Conservation (phyloP, 139 green algal genomes). For the Picochlorum sp. region DNA sequence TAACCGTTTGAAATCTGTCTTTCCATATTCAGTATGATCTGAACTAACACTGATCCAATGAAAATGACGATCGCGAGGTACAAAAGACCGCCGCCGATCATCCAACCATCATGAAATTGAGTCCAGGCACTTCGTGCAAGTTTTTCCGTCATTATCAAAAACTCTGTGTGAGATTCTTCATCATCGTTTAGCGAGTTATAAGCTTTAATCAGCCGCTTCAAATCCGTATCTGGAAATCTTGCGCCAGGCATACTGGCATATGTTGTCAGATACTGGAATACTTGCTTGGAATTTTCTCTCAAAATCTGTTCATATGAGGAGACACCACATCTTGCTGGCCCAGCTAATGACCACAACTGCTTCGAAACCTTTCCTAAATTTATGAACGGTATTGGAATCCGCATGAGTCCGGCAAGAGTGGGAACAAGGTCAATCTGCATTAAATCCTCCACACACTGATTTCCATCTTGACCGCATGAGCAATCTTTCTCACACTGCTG, state of each 20-base stretch:
- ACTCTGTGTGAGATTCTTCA: neutral
- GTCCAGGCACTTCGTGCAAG: slow-evolving; percentile 66
- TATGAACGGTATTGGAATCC: slow-evolving; percentile 72
- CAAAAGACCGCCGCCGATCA: slow-evolving; percentile 44
- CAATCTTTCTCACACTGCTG: slow-evolving; percentile 16
- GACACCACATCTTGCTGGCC: slow-evolving; percentile 7
- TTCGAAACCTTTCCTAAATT: slow-evolving; percentile 59
- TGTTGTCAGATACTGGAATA: slow-evolving; percentile 54
- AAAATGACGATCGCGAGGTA: slow-evolving; percentile 23
- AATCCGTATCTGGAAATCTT: slow-evolving; percentile 27
- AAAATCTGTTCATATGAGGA: neutral
- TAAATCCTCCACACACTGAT: slow-evolving; percentile 35
- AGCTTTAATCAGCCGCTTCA: slow-evolving; percentile 14
- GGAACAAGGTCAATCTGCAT: slow-evolving; percentile 78
- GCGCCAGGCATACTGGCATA: slow-evolving; percentile 40
- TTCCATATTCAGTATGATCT: no score
- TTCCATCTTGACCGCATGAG: slow-evolving; percentile 21
- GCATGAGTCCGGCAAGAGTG: slow-evolving; percentile 71
- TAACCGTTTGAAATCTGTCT: no score
- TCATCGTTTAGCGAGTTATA: slow-evolving; percentile 16
- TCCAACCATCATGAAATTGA: slow-evolving; percentile 45
- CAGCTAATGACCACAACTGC: slow-evolving; percentile 43
- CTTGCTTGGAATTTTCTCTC: slow-evolving; percentile 33
- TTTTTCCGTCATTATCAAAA: slow-evolving; percentile 33
- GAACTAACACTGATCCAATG: slow-evolving; percentile 19